Evolutionary conservation across 2,329 filamentous ascomycete genomes (phyloP).

Genomic region (Neonectria magnoliae): DNA sequence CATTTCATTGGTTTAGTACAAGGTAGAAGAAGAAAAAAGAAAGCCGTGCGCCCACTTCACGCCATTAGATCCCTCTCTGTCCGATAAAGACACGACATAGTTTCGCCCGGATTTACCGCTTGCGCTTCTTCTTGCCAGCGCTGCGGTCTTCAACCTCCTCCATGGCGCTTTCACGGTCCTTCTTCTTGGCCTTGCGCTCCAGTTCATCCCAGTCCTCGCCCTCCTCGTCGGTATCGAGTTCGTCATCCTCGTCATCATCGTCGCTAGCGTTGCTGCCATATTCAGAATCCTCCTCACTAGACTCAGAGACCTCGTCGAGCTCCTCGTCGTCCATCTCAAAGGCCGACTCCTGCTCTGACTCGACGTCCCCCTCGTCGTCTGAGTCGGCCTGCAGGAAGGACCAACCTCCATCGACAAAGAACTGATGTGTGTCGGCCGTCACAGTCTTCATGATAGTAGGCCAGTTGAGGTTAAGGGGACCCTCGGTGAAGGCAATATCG

Average conservation of each 20-base stretch:
- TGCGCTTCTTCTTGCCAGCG: slow-evolving; percentile 65
- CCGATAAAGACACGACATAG: not conserved
- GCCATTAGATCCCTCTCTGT: not conserved
- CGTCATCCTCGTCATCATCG: slow-evolving; percentile 75
- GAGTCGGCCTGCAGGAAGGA: slow-evolving; percentile 88
- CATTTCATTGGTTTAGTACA: slow-evolving; percentile 26
- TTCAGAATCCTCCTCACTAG: slow-evolving; percentile 85
- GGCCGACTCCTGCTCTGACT: slow-evolving; percentile 88
- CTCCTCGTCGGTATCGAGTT: slow-evolving; percentile 74
- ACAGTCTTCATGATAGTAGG: slow-evolving; percentile 99
- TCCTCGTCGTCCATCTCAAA: slow-evolving; percentile 93
- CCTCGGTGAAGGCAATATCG: slow-evolving; percentile 93
- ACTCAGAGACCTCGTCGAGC: slow-evolving; percentile 81
- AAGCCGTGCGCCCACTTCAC: slow-evolving; percentile 11
- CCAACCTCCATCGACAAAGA: slow-evolving; percentile 97
- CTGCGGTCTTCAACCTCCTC: slow-evolving; percentile 73
- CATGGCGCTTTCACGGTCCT: slow-evolving; percentile 71
- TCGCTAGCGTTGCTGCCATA: slow-evolving; percentile 90
- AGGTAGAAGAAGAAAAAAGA: slow-evolving; percentile 11
- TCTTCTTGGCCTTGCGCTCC: slow-evolving; percentile 89
- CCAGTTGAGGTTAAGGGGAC: slow-evolving; percentile 98
- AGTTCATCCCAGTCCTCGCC: slow-evolving; percentile 95
- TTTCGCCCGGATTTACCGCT: slow-evolving; percentile 43
- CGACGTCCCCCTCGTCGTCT: slow-evolving; percentile 82
- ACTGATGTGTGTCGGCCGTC: slow-evolving; percentile 89